Evolutionary conservation across 768 basidiomycete species (phyloP).

Genomic region (Tremella fuciformis): DNA sequence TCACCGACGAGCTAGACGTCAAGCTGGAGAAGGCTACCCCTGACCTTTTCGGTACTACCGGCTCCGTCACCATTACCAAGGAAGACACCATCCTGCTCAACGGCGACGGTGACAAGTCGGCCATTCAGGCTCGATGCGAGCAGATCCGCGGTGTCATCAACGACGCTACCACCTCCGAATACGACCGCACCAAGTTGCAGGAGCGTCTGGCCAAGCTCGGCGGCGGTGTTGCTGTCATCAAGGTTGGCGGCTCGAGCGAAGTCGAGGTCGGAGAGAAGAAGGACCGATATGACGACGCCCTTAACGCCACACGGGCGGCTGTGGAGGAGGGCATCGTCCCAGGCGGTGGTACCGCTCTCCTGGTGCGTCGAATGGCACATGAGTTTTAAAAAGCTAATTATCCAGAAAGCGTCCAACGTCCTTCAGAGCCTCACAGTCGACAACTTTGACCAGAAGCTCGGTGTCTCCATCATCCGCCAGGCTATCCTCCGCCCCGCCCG

Average conservation of each 20-base stretch:
- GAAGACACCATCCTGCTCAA: constrained; percentile 97
- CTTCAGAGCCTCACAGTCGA: constrained; percentile 64
- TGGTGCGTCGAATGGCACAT: constrained; percentile 54
- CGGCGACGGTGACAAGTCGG: constrained; percentile 84
- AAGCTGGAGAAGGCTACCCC: constrained; percentile 87
- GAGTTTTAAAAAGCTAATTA: constrained; percentile 33
- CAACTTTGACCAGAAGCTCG: constrained; percentile 98
- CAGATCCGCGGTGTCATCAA: constrained; percentile 81
- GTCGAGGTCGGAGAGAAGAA: constrained; percentile 99
- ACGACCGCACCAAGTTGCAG: constrained; percentile 90
- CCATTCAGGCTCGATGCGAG: constrained; percentile 89
- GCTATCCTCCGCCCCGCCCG: constrained; percentile 79
- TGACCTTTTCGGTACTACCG: constrained; percentile 86
- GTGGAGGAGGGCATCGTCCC: constrained; percentile 98
- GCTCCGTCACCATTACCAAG: constrained; percentile 90
- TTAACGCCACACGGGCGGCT: constrained; percentile 96
- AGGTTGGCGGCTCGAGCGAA: constrained; percentile 87
- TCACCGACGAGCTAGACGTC: constrained; percentile 93
- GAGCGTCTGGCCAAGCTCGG: constrained; percentile 94
- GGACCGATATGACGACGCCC: constrained; percentile 93
- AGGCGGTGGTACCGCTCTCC: constrained; percentile 88
- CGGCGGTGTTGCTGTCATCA: constrained; percentile 97
- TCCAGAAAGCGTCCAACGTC: constrained; percentile 50
- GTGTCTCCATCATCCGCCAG: constrained; percentile 84
- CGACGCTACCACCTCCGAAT: constrained; percentile 84